These are phyloP conservation scores for Colletotrichum viniferum DNA, from an alignment of 2,329 filamentous ascomycete genomes.

Conservation along the genomic window DNA sequence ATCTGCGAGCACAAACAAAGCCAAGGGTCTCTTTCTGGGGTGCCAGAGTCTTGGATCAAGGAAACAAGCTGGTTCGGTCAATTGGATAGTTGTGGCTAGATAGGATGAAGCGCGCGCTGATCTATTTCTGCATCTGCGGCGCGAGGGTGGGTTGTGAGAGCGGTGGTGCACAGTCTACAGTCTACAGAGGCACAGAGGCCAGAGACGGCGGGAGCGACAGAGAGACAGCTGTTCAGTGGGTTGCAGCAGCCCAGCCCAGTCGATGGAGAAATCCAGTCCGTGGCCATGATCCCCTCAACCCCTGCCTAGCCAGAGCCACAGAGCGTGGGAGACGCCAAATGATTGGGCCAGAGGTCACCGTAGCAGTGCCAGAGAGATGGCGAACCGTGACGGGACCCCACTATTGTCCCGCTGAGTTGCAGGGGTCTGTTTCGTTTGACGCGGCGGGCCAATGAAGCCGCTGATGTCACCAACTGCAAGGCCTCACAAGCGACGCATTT, in stretches of 20 bases:
- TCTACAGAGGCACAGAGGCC: background rate
- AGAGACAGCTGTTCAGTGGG: background rate
- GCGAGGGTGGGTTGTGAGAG: background rate
- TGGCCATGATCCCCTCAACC: background rate
- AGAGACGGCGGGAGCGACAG: background rate
- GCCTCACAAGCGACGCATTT: background rate
- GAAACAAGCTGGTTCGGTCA: background rate
- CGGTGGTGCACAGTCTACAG: background rate
- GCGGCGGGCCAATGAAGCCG: conserved; percentile 33
- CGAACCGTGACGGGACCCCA: conserved; percentile 4
- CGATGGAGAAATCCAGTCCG: conserved; percentile 1
- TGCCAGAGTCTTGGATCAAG: background rate
- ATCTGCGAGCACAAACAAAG: background rate
- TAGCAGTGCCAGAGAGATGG: background rate
- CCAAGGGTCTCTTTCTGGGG: background rate
- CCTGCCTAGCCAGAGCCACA: background rate
- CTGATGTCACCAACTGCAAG: conserved; percentile 36
- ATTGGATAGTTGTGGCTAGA: background rate
- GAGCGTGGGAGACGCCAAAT: background rate
- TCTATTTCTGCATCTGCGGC: conserved; percentile 15
- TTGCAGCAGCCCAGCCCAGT: background rate
- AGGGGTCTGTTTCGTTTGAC: conserved; percentile 23
- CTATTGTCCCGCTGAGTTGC: conserved; percentile 1
- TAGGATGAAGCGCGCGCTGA: conserved; percentile 20
- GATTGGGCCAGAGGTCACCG: conserved; percentile 2